Conservation (phyloP, 805 yeast species). For the Torulaspora quercuum region DNA sequence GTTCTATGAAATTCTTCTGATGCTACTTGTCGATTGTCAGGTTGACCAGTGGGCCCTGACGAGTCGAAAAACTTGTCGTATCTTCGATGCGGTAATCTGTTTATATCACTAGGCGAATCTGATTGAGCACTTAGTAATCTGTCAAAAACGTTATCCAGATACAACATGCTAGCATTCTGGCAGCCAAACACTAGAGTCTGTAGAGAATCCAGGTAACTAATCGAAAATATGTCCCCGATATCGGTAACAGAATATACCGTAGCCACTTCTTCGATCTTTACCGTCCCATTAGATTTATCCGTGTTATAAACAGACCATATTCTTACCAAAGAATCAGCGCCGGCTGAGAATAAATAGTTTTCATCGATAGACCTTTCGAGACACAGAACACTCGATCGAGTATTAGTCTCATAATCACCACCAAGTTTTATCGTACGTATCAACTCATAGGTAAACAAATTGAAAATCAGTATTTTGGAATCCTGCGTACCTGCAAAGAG, state of each 20-base stretch:
- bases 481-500: slow-evolving; percentile 90
- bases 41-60: slow-evolving; percentile 70
- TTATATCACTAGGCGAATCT: slow-evolving; percentile 29
- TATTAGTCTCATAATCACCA: slow-evolving; percentile 39
- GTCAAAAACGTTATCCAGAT: slow-evolving; percentile 47
- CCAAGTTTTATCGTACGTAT: slow-evolving; percentile 45
- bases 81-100: slow-evolving; percentile 57
- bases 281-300: slow-evolving; percentile 9
- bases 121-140: slow-evolving; percentile 17
- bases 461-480: slow-evolving; percentile 69
- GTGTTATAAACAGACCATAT: slow-evolving; percentile 63
- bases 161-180: slow-evolving; percentile 85
- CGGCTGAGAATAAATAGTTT: slow-evolving; percentile 70
- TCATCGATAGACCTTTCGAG: slow-evolving; percentile 53
- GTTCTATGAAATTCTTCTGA: slow-evolving; percentile 10
- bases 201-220: slow-evolving; percentile 60
- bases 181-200: slow-evolving; percentile 78
- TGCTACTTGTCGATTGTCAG: slow-evolving; percentile 25
- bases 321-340: slow-evolving; percentile 84
- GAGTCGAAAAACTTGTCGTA: slow-evolving; percentile 89
- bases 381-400: slow-evolving; percentile 55
- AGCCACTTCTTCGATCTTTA: slow-evolving; percentile 47
- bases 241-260: slow-evolving; percentile 82
- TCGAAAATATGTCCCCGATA: slow-evolving; percentile 88
- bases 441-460: slow-evolving; percentile 57